phyloP scores from a whole-genome alignment of 805 yeast genomes.

The Schwanniomyces sp. region DNA sequence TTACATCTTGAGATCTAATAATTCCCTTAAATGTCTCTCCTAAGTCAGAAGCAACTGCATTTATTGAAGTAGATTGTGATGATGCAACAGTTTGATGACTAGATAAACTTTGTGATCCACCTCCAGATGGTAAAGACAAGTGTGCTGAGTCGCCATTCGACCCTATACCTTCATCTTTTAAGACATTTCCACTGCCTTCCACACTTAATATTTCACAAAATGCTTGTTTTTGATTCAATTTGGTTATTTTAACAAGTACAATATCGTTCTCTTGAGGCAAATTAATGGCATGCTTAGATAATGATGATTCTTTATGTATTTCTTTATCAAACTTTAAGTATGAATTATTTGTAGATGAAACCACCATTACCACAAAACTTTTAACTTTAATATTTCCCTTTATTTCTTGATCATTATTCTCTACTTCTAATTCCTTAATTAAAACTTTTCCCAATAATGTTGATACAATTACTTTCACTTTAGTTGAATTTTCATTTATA shows the following conservation, averaged over 20 bases:
- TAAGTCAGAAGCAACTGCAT: constrained; percentile 55
- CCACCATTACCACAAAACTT: constrained; percentile 29
- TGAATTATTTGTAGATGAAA: constrained; percentile 21
- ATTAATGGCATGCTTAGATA: constrained; percentile 35
- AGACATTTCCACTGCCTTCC: constrained; percentile 58
- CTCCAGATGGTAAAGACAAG: constrained; percentile 43
- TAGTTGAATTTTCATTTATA: constrained; percentile 25
- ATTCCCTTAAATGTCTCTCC: constrained; percentile 90
- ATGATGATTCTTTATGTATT: background rate
- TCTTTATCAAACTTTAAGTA: constrained; percentile 22
- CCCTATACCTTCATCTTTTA: constrained; percentile 67
- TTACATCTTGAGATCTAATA: constrained; percentile 81
- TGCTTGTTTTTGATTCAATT: constrained; percentile 68
- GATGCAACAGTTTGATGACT: constrained; percentile 37
- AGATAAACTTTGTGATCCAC: constrained; percentile 49
- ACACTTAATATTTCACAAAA: constrained; percentile 70
- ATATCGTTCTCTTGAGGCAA: constrained; percentile 84
- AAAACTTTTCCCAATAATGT: constrained; percentile 63
- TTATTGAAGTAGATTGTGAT: constrained; percentile 36
- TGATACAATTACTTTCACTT: constrained; percentile 49
- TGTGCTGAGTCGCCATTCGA: constrained; percentile 47
- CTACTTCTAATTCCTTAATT: constrained; percentile 17
- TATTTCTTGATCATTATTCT: constrained; percentile 5
- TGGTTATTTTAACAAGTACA: constrained; percentile 73
- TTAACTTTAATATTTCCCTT: constrained; percentile 13